A percentile compares a stretch with the other conserved stretches of the same genome.
phyloP scores from a whole-genome alignment of 176 grass and related monocot species.

The Zea luxurians region DNA sequence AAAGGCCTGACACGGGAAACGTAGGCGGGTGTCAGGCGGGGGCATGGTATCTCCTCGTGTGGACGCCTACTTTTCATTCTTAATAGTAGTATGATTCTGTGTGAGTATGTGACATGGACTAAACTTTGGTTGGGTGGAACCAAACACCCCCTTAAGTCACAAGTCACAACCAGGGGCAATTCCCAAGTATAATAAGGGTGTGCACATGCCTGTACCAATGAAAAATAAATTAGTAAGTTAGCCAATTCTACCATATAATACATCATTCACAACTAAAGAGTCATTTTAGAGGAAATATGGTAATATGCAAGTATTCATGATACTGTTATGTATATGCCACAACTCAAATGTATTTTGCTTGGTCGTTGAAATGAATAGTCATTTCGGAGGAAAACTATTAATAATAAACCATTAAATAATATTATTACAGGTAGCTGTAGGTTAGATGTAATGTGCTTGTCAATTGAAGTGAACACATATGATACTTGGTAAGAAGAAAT shows the following conservation, averaged over 20 bases:
- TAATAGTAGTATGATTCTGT: too few species aligned
- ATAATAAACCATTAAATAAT: neutral
- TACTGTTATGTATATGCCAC: neutral
- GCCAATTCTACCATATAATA: neutral
- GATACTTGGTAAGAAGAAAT: too few species aligned
- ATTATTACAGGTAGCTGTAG: constrained; percentile 32
- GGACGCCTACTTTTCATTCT: too few species aligned
- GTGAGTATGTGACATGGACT: too few species aligned
- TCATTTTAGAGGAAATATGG: neutral
- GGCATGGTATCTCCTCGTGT: too few species aligned
- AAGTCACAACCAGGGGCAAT: neutral
- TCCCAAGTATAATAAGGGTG: neutral
- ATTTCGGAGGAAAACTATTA: neutral
- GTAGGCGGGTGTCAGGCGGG: too few species aligned
- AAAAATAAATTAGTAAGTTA: neutral
- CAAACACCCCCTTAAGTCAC: neutral
- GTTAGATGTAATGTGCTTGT: too few species aligned
- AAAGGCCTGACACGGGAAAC: too few species aligned
- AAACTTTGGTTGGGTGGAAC: too few species aligned
- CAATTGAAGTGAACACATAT: too few species aligned
- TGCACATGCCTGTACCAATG: neutral
- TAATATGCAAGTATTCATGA: neutral
- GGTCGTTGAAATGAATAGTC: neutral
- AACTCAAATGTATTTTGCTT: too few species aligned
- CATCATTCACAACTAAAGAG: neutral